phyloP scores from a whole-genome alignment of 2,329 filamentous ascomycete species.

The Nothomitra cinnamomea region DNA sequence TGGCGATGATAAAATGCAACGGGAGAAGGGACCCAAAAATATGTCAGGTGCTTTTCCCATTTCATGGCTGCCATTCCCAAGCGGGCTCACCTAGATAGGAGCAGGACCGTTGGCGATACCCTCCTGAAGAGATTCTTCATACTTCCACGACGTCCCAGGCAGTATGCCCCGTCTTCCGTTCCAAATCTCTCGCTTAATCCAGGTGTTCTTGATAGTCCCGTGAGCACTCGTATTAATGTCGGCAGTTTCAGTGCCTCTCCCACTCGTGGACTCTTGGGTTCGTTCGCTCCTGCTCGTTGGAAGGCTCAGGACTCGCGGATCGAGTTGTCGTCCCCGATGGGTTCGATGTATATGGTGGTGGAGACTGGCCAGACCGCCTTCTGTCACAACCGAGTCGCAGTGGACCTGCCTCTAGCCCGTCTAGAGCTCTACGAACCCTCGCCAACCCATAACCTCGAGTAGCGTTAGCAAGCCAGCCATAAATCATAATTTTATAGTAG shows the following conservation, averaged over 20 bases:
- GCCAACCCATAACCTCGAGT: slow-evolving; percentile 1
- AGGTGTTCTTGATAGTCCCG: slow-evolving; percentile 17
- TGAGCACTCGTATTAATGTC: slow-evolving; percentile 18
- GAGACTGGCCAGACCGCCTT: neutral
- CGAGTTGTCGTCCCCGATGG: neutral
- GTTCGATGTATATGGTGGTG: slow-evolving; percentile 5
- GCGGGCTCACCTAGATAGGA: slow-evolving; percentile 10
- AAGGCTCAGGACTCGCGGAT: neutral
- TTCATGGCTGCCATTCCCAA: slow-evolving; percentile 11
- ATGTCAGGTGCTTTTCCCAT: too few species aligned
- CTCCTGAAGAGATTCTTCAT: slow-evolving; percentile 13
- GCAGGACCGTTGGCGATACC: slow-evolving; percentile 7
- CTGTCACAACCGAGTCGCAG: neutral
- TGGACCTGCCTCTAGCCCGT: neutral
- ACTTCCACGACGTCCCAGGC: slow-evolving; percentile 19
- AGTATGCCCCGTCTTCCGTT: slow-evolving; percentile 17
- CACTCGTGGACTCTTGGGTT: slow-evolving; percentile 9
- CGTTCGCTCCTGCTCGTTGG: neutral
- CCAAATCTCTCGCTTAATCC: slow-evolving; percentile 17
- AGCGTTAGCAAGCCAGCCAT: neutral
- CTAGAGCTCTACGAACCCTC: neutral
- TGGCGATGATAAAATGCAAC: too few species aligned
- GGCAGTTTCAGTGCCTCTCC: slow-evolving; percentile 10
- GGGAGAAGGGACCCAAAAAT: too few species aligned
- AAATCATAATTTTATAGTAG: neutral